These are phyloP conservation scores for Solanum chiquidenum DNA, from an alignment of 257 asterid genomes.

Conservation along the genomic window DNA sequence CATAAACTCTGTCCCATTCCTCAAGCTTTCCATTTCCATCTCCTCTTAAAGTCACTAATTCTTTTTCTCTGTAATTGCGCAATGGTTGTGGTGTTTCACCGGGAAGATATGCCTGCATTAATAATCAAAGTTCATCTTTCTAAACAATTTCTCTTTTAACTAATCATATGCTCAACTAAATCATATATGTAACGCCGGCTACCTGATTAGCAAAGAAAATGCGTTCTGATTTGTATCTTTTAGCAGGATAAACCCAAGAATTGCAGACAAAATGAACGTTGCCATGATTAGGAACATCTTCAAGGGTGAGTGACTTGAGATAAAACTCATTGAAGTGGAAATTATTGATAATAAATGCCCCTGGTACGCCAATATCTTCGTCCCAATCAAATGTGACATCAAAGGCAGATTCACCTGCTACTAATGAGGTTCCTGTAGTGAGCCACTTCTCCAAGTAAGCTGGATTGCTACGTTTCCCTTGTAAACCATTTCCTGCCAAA, in stretches of 20 bases:
- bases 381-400: constrained; percentile 57
- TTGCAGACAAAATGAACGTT: constrained; percentile 59
- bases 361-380: constrained; percentile 50
- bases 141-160: neutral
- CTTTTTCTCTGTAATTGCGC: constrained; percentile 47
- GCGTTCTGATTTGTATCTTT: constrained; percentile 39
- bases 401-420: constrained; percentile 21
- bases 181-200: neutral
- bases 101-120: constrained; percentile 55
- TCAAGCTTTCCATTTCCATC: constrained; percentile 50
- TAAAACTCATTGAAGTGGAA: constrained; percentile 57
- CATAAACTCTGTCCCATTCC: constrained; percentile 72
- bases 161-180: neutral
- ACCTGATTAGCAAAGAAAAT: constrained; percentile 71
- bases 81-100: constrained; percentile 55
- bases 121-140: neutral
- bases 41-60: constrained; percentile 51
- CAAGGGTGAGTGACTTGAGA: constrained; percentile 61
- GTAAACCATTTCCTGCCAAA: constrained; percentile 19
- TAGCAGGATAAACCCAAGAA: constrained; percentile 70
- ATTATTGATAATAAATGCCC: constrained; percentile 46
- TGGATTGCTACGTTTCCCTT: constrained; percentile 24
- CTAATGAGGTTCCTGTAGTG: neutral
- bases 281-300: constrained; percentile 56
- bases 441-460: constrained; percentile 20